Evolutionary conservation across 495 filamentous ascomycete species (phyloP).

Genomic region (Penicillium subrubescens): DNA sequence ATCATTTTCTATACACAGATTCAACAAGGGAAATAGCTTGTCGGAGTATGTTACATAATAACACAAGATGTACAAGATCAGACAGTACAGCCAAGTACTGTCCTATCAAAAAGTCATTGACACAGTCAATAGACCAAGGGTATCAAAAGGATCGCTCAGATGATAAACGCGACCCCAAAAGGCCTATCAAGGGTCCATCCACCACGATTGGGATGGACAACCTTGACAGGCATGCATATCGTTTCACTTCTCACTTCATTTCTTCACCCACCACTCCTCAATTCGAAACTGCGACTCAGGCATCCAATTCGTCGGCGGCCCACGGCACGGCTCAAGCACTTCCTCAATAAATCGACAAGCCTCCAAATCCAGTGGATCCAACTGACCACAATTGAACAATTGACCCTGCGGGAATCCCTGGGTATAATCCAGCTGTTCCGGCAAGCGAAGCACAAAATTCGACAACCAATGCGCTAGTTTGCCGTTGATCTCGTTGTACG

Average conservation of each 20-base stretch:
- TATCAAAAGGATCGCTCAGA: background rate
- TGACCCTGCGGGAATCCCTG: constrained; percentile 7
- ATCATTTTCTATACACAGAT: background rate
- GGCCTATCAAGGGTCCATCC: background rate
- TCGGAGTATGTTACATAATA: background rate
- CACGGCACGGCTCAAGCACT: constrained; percentile 23
- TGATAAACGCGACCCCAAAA: background rate
- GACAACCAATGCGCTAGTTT: constrained; percentile 39
- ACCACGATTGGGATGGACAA: background rate
- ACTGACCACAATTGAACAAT: constrained; percentile 34
- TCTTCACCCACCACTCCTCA: constrained; percentile 15
- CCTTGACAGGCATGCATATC: background rate
- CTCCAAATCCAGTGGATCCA: constrained; percentile 26
- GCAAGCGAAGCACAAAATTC: constrained; percentile 38
- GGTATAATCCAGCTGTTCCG: constrained; percentile 25
- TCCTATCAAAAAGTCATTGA: background rate
- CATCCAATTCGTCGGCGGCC: constrained; percentile 28
- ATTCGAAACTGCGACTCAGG: constrained; percentile 22
- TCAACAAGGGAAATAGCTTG: background rate
- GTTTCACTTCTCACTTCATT: background rate
- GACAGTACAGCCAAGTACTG: background rate
- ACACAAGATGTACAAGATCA: background rate
- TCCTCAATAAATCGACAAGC: constrained; percentile 31
- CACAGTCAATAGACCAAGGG: background rate
- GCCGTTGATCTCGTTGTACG: constrained; percentile 13